These are phyloP conservation scores for Globisporangium ultimum DNA, from an alignment of 352 stramenopile species.

Conservation along the genomic window DNA sequence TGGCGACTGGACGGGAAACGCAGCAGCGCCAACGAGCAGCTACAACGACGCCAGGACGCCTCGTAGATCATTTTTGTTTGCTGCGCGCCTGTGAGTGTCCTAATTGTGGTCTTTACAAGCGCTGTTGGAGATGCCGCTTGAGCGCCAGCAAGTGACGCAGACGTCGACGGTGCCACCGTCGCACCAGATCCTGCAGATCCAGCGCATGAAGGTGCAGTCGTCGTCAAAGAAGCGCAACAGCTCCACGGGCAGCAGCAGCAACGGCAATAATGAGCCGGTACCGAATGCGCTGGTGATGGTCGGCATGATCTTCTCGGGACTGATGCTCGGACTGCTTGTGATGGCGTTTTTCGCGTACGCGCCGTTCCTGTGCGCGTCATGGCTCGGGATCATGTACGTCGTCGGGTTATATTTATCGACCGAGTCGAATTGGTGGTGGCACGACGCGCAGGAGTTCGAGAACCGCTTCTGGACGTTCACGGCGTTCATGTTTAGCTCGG, in stretches of 20 bases:
- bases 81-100: no score
- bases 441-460: constrained; percentile 93
- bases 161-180: constrained; percentile 9
- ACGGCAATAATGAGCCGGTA: constrained; percentile 38
- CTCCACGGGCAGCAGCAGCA: constrained; percentile 10
- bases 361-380: constrained; percentile 74
- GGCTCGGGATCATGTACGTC: constrained; percentile 80
- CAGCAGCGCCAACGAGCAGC: background rate
- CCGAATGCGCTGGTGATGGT: constrained; percentile 71
- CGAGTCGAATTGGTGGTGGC: constrained; percentile 83
- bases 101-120: no score
- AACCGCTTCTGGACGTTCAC: constrained; percentile 97
- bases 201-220: constrained; percentile 30
- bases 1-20: background rate
- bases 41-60: no score
- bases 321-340: constrained; percentile 61
- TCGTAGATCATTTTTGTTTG: no score
- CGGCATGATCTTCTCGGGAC: constrained; percentile 56
- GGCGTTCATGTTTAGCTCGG: constrained; percentile 89
- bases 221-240: constrained; percentile 15
- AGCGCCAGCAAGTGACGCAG: constrained; percentile 15
- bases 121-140: constrained; percentile 6
- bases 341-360: constrained; percentile 84
- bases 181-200: constrained; percentile 48
- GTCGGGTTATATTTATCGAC: constrained; percentile 79